Evolutionary conservation across 768 basidiomycete genomes (phyloP), one percentile per base, ranked within the genome.

Genomic region (Suillus clintonianus): DNA sequence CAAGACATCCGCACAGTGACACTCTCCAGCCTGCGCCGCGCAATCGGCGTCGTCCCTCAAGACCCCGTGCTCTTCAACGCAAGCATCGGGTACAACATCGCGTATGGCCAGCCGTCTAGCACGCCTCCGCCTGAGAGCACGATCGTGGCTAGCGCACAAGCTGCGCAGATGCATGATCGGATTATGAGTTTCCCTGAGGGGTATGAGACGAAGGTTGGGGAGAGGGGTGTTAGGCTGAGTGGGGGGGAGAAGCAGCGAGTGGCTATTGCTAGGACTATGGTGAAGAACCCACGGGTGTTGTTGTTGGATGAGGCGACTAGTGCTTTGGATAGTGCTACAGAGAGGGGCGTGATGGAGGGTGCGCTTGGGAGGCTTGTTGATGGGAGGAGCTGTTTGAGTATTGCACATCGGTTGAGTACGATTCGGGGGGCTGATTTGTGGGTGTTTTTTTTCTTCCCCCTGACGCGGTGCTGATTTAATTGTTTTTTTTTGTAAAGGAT

Each of bases 171-270:
- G 83, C 93, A 95, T 71, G 93, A 95, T 42, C 83, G 91, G 7
- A 91, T 97, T 69, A 74, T 89, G 76, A 80, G 82, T 47, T 96
- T 96, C 85, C 89, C 93, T 5, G 92, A 94, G 63, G 87, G 85
- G 8, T 96, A 95, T 72, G 84, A 91, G 37, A 96, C 95, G 24
- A 87, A 89, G 69, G 89, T 95, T 37, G 95, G 95, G n/a, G 95
- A 96, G 77, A 83, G 95, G 27, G 95, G 94, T 22, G 86, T 95
- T 19, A 79, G 94, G 47, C 77, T 96, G 39, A 89, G 87, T 64
- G 95, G 94, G 4, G 95, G 95, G 11, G 94, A 96, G 80, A 94
- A 94, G 77, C 93, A 95, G 74, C 83, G 94, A 22, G 91, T 95
- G 2, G 90, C 93, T 6, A 92, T 97, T 71, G 94, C 94, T 0